These are phyloP conservation scores for Boechera retrofracta DNA, from an alignment of 345 rosid genomes.

Conservation along the genomic window DNA sequence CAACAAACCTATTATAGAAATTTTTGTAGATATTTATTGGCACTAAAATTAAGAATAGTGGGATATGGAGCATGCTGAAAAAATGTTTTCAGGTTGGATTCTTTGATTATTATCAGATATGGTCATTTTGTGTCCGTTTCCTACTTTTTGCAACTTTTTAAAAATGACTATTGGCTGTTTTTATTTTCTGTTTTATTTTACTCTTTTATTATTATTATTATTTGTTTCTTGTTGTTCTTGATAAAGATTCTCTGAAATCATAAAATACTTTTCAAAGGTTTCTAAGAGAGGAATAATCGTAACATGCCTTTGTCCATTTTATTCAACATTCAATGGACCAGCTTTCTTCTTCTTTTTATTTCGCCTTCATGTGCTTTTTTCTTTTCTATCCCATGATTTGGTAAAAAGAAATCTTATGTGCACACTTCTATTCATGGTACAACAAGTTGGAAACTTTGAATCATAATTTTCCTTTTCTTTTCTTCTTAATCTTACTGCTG, in stretches of 20 bases:
- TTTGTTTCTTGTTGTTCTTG: background rate
- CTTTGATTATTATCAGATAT: slow-evolving; percentile 16
- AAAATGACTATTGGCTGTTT: background rate
- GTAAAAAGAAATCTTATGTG: background rate
- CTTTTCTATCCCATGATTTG: slow-evolving; percentile 3
- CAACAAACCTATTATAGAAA: background rate
- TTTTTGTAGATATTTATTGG: background rate
- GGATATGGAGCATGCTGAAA: slow-evolving; percentile 17
- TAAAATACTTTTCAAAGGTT: slow-evolving; percentile 7
- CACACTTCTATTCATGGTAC: slow-evolving; percentile 11
- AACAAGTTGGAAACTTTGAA: background rate
- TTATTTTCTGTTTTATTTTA: background rate
- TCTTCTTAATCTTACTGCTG: background rate
- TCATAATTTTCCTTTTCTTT: background rate
- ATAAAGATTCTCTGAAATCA: slow-evolving; percentile 4
- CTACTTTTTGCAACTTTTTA: slow-evolving; percentile 2
- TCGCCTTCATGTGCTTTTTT: background rate
- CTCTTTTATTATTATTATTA: background rate
- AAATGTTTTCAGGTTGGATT: slow-evolving; percentile 9
- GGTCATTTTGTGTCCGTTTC: slow-evolving; percentile 29
- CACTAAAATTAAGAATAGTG: slow-evolving; percentile 35
- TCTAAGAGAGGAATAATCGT: slow-evolving; percentile 16
- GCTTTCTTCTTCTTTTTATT: slow-evolving; percentile 18
- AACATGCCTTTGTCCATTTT: slow-evolving; percentile 25
- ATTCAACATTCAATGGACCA: slow-evolving; percentile 28